phyloP scores from a whole-genome alignment of 441 rosid genomes.

The Hura crepitans region DNA sequence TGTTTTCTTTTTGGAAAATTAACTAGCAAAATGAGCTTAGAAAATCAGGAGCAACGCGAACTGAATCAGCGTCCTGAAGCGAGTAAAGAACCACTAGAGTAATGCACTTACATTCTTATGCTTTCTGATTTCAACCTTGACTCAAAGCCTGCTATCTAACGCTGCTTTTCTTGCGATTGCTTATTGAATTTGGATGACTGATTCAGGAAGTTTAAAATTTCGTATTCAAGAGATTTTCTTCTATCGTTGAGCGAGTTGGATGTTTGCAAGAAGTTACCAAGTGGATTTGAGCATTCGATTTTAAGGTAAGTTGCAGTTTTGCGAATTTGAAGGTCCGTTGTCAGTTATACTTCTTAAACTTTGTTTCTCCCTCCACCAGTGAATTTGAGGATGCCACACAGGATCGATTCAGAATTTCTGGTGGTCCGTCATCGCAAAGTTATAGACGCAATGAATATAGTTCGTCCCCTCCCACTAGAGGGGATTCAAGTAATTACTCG shows the following conservation, averaged over 20 bases:
- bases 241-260: slow-evolving; percentile 68
- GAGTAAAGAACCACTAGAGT: slow-evolving; percentile 39
- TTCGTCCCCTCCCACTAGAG: slow-evolving; percentile 88
- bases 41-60: slow-evolving; percentile 39
- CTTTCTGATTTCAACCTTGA: slow-evolving; percentile 7
- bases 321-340: neutral
- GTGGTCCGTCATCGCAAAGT: slow-evolving; percentile 51
- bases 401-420: slow-evolving; percentile 57
- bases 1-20: slow-evolving; percentile 6
- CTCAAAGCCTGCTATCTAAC: neutral
- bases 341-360: neutral
- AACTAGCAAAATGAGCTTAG: slow-evolving; percentile 55
- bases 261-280: slow-evolving; percentile 65
- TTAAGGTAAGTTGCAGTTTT: slow-evolving; percentile 41
- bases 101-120: slow-evolving; percentile 20
- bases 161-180: slow-evolving; percentile 3
- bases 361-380: slow-evolving; percentile 31
- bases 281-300: slow-evolving; percentile 53
- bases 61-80: slow-evolving; percentile 38
- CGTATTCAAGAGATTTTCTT: slow-evolving; percentile 66
- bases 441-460: slow-evolving; percentile 72
- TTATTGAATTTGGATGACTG: slow-evolving; percentile 22
- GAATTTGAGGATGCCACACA: slow-evolving; percentile 59
- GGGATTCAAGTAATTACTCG: slow-evolving; percentile 53
- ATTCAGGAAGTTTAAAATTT: slow-evolving; percentile 54